Evolutionary conservation across 306 rosid genomes (phyloP), one percentile per base, ranked within the genome.

Genomic region (Vachellia pachyceras): DNA sequence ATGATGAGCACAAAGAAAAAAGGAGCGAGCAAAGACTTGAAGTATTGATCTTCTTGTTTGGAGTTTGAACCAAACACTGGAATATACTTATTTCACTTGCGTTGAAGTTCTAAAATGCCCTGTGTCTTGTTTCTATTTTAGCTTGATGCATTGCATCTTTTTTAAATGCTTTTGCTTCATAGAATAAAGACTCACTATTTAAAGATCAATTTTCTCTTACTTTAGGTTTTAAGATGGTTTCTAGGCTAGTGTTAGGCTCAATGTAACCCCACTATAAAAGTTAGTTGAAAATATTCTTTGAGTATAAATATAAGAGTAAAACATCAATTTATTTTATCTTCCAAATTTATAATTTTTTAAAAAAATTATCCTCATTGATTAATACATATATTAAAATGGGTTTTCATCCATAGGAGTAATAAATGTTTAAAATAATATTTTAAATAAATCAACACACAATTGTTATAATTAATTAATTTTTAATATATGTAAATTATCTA

Each of bases 61-160:
- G 15, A 49, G 76, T 50, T 5, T 50, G 58, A 50, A 72, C 55
- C 69, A 71, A 3, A 65, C 72, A 69, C 80, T 35, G 6, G 77
- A 79, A 79, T 83, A 80, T 80, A 84, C 77, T 79, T 45, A 45
- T 45, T 11, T 79, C 77, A 64, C 82, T 75, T 82, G 80, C 69
- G 65, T 75, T 75, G 39, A 75, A 63, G 79, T 78, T 75, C 72
- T 61, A 82, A 58, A 52, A 36, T 76, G 61, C 41, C 25, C 58
- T 10, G 36, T 15, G 22, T 20, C 35, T 69, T 71, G 82, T 5
- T 71, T 45, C 49, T 50, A 54, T 61, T 29, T 4, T 17, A 17
- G 22, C 6, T 6, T 82, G 76, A 61, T 73, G 69, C 65, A 22
- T 54, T 78, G 76, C 58, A 47, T 65, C 76, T 49, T 66, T 77